These are phyloP conservation scores for Gorgonomyces haynaldii DNA, from an alignment of 192 early-diverging fungal genomes.

Conservation along the genomic window DNA sequence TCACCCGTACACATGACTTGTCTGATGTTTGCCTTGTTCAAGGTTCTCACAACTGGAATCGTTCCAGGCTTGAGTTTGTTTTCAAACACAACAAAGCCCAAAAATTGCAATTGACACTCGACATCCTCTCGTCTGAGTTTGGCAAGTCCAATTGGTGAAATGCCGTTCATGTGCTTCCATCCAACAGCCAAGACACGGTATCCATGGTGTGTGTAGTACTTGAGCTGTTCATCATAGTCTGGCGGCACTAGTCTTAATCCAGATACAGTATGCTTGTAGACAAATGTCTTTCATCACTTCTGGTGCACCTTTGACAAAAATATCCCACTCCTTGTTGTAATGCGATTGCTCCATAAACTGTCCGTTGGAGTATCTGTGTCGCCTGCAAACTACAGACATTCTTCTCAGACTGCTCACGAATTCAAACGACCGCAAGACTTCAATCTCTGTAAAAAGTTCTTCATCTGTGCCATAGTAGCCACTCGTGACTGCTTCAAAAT, in stretches of 20 bases:
- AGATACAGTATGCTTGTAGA: conserved; percentile 55
- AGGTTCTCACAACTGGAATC: conserved; percentile 57
- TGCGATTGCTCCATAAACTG: not conserved
- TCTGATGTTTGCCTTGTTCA: conserved; percentile 74
- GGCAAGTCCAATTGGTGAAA: conserved; percentile 66
- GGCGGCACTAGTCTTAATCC: conserved; percentile 52
- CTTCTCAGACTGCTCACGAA: conserved; percentile 82
- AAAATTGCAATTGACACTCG: conserved; percentile 72
- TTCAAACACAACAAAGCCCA: conserved; percentile 97
- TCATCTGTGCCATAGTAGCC: not conserved
- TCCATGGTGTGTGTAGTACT: conserved; percentile 86
- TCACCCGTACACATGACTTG: conserved; percentile 99
- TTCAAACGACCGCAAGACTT: conserved; percentile 63
- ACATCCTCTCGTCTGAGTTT: conserved; percentile 74
- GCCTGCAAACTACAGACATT: conserved; percentile 78
- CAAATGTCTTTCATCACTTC: conserved; percentile 90
- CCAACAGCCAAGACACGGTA: conserved; percentile 95
- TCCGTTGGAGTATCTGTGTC: conserved; percentile 16
- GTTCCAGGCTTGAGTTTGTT: conserved; percentile 95
- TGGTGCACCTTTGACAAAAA: conserved; percentile 96
- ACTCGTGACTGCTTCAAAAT: not conserved
- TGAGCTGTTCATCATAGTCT: conserved; percentile 70
- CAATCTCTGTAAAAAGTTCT: conserved; percentile 34
- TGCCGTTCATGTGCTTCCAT: conserved; percentile 52
- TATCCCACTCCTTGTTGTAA: conserved; percentile 26